Evolutionary conservation across 176 grass and related monocot genomes (phyloP).

Genomic region (Thinopyrum elongatum): DNA sequence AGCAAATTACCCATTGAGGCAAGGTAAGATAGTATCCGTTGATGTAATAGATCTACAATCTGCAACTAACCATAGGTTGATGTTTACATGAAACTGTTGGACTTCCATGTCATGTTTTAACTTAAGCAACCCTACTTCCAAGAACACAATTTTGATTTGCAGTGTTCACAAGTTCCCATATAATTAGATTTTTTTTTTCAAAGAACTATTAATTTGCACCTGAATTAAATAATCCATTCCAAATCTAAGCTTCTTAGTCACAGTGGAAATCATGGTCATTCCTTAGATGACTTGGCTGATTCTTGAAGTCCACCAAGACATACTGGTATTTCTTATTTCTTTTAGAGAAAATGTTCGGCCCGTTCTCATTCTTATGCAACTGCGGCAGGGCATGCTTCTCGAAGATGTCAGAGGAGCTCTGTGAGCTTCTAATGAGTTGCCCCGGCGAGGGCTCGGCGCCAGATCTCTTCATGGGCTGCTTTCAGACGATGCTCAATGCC

Average conservation of each 20-base stretch:
- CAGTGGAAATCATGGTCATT: background rate
- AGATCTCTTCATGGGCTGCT: constrained; percentile 64
- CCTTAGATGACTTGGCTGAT: background rate
- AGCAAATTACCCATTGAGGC: constrained; percentile 80
- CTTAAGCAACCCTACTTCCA: background rate
- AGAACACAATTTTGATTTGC: background rate
- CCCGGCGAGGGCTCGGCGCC: constrained; percentile 27
- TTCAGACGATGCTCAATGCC: constrained; percentile 61
- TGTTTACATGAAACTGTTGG: constrained; percentile 1
- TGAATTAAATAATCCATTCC: background rate
- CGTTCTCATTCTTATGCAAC: constrained; percentile 13
- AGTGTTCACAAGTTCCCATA: background rate
- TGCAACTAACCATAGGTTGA: background rate
- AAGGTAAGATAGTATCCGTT: constrained; percentile 48
- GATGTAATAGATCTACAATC: background rate
- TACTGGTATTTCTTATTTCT: background rate
- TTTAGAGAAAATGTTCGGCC: background rate
- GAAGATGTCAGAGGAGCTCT: constrained; percentile 86
- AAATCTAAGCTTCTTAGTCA: constrained; percentile 12
- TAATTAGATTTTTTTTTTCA: background rate
- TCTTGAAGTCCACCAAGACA: background rate
- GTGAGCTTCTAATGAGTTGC: constrained; percentile 43
- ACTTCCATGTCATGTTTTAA: background rate
- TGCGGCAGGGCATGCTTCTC: constrained; percentile 68
- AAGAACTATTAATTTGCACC: background rate